Evolutionary conservation across 1,284 basidiomycete species (phyloP), one percentile per base, ranked within the genome.

Genomic region (Phellinidium pouzarii): DNA sequence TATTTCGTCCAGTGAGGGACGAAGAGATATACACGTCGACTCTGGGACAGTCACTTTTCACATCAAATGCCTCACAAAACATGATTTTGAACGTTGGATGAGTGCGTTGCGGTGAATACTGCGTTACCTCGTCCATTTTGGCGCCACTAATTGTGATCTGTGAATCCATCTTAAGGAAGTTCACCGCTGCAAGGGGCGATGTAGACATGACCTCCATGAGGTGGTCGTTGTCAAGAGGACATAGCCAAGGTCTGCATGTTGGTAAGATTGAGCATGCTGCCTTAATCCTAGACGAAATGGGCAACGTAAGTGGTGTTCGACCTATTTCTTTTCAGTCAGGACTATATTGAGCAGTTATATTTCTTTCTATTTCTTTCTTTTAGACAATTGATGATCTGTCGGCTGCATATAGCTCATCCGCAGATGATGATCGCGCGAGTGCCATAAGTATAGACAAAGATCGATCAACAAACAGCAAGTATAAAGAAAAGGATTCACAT

Each of bases 51-150:
- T 82, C 23, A 90, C 86, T 1, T 91, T 89, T 63, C 87, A 90
- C 65, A 77, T 88, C 56, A 87, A 85, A 65, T 88, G 86, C 62
- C 67, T 88, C 22, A 80, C 72, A 48, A 68, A 67, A 17, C 78
- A 80, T 6, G 89, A 92, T 61, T 92, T 89, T 59, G 70, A 80
- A 49, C 70, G 65, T 43, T 91, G 88, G 88, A 87, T 87, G 74
- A 57, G 69, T 26, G 80, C 83, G 29, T 78, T 91, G 59, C 79
- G 87, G 85, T 84, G 44, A 11, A n/a, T 11, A 2, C 23, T 12
- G 37, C 23, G 14, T 11, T 25, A 25, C 41, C 14, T 34, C n/a
- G n/a, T 34, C 14, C 31, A 34, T 3, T 11, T 34, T 8, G 7
- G 9, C 31, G 11, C 31, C 3, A 11, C 31, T 34, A 14, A 34